Evolutionary conservation across 495 filamentous ascomycete genomes (phyloP).

Genomic region (Annulohypoxylon maeteangense): DNA sequence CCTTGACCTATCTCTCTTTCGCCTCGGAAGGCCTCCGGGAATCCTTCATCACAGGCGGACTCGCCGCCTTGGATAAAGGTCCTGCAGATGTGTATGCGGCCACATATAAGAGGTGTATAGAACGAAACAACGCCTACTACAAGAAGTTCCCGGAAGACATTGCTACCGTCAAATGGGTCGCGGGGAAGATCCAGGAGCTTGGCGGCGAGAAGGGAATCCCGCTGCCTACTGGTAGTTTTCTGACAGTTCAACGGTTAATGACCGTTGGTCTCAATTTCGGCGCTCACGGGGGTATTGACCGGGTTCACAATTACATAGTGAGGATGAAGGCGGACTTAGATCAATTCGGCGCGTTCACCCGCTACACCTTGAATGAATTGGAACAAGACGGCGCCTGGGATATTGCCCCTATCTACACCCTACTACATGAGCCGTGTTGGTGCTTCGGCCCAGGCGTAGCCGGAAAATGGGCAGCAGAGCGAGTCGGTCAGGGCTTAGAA

Average conservation of each 20-base stretch:
- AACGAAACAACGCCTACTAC: conserved; percentile 80
- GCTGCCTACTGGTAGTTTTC: conserved; percentile 71
- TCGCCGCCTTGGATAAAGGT: conserved; percentile 76
- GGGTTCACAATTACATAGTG: conserved; percentile 75
- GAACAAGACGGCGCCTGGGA: conserved; percentile 76
- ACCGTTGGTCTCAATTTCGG: conserved; percentile 82
- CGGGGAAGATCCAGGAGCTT: conserved; percentile 67
- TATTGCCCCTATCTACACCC: conserved; percentile 79
- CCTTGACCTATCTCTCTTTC: conserved; percentile 81
- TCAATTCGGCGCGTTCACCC: conserved; percentile 75
- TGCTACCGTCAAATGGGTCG: conserved; percentile 72
- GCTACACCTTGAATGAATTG: conserved; percentile 72
- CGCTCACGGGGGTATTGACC: conserved; percentile 76
- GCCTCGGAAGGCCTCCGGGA: conserved; percentile 81
- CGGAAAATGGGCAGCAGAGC: conserved; percentile 61
- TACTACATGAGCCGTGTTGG: conserved; percentile 89
- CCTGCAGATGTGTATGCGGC: conserved; percentile 81
- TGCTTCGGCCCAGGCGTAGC: conserved; percentile 63
- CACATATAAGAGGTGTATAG: conserved; percentile 70
- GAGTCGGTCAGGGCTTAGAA: conserved; percentile 50
- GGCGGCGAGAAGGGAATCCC: conserved; percentile 58
- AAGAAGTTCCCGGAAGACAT: conserved; percentile 86
- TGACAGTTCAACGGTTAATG: conserved; percentile 77
- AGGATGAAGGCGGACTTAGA: conserved; percentile 75
- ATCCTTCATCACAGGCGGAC: conserved; percentile 83